phyloP scores from a whole-genome alignment of 768 basidiomycete genomes.

The Pholiota molesta region DNA sequence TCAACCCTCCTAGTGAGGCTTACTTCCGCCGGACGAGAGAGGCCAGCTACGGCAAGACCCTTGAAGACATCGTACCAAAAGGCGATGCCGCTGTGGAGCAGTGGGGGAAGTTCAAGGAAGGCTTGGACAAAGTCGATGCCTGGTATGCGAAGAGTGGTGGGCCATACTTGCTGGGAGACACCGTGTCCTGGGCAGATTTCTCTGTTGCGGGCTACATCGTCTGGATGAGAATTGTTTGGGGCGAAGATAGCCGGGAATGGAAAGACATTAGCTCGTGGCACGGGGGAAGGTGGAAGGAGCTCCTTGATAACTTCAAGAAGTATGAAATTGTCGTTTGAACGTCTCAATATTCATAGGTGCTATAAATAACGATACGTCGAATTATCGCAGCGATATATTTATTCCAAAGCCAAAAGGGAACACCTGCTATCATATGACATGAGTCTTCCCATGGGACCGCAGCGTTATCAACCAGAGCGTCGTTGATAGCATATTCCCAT shows the following conservation, averaged over 20 bases:
- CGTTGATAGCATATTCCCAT: no score
- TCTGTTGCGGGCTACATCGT: conserved; percentile 33
- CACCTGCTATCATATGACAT: no score
- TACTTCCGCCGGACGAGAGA: conserved; percentile 38
- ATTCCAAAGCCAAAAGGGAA: no score
- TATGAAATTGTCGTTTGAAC: neutral
- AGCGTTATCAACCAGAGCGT: no score
- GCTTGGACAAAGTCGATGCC: conserved; percentile 23
- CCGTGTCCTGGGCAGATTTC: conserved; percentile 37
- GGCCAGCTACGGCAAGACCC: conserved; percentile 28
- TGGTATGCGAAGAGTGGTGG: conserved; percentile 30
- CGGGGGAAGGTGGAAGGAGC: conserved; percentile 32
- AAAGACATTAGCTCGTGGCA: conserved; percentile 32
- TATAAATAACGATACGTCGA: no score
- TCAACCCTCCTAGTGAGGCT: conserved; percentile 15
- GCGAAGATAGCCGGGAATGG: conserved; percentile 38
- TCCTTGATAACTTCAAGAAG: conserved; percentile 15
- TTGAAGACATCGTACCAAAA: conserved; percentile 35
- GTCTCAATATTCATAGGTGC: no score
- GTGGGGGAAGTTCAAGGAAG: conserved; percentile 36
- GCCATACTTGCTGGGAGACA: conserved; percentile 36
- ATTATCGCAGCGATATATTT: no score
- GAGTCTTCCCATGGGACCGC: no score
- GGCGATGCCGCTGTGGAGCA: conserved; percentile 29
- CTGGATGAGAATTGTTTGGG: conserved; percentile 20